Conservation (phyloP, 176 grass and related monocot genomes). For the Zoysia pacifica region DNA sequence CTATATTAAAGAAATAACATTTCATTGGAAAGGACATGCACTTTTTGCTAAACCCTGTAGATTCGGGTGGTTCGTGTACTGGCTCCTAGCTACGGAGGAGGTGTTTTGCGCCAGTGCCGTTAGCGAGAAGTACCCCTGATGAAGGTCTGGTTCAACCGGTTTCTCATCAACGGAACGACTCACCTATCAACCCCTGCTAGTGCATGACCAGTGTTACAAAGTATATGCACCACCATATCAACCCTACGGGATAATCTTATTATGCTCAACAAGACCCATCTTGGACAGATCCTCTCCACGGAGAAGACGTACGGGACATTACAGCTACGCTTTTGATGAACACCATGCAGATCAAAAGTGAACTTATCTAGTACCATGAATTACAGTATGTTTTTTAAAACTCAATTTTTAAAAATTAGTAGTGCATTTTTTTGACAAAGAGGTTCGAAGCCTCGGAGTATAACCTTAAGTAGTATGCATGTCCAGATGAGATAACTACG, state of each 20-base stretch:
- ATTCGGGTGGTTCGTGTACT: slow-evolving; percentile 52
- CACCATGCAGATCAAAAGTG: background rate
- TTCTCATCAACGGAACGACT: slow-evolving; percentile 36
- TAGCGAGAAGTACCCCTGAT: slow-evolving; percentile 50
- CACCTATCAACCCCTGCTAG: no score
- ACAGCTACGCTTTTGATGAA: background rate
- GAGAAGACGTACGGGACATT: background rate
- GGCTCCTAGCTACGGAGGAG: slow-evolving; percentile 54
- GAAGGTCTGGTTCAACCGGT: slow-evolving; percentile 49
- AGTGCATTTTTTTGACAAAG: no score
- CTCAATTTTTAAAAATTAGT: no score
- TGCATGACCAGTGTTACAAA: no score
- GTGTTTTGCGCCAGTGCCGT: slow-evolving; percentile 20
- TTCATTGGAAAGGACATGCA: no score
- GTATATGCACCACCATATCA: slow-evolving; percentile 25
- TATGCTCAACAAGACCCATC: slow-evolving; percentile 40
- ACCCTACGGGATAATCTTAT: slow-evolving; percentile 46
- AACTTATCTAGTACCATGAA: no score
- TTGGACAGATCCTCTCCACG: slow-evolving; percentile 40
- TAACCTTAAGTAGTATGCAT: background rate
- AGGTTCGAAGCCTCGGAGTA: no score
- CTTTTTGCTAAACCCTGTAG: no score
- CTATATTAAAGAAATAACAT: no score
- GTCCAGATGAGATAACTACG: slow-evolving; percentile 3
- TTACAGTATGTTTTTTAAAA: no score